Conservation (phyloP, 2,329 filamentous ascomycete species). For the Zymoseptoria passerinii region DNA sequence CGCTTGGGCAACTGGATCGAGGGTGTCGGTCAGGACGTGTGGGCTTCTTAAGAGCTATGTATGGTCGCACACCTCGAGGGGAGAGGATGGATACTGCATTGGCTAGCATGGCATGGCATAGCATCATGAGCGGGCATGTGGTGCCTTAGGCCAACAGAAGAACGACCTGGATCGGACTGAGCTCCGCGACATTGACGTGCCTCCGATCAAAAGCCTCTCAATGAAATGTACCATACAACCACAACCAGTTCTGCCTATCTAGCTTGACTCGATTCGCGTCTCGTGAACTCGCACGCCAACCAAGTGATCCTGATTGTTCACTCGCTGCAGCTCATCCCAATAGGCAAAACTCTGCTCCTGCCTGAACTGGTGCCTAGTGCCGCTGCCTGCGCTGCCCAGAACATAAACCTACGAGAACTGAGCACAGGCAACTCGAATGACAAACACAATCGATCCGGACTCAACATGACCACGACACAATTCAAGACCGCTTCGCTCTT, state of each 20-base stretch:
- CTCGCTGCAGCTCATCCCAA: neutral
- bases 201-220: neutral
- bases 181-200: neutral
- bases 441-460: neutral
- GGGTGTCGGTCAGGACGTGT: slow-evolving; percentile 85
- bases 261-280: no score
- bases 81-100: neutral
- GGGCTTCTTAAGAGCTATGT: slow-evolving; percentile 60
- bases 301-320: no score
- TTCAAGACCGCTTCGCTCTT: slow-evolving; percentile 43
- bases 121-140: neutral
- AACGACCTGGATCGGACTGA: neutral
- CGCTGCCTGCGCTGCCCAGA: neutral
- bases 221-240: neutral
- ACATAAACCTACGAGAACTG: slow-evolving; percentile 1
- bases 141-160: neutral
- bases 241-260: neutral
- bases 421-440: neutral
- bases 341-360: slow-evolving; percentile 1
- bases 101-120: neutral
- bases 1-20: slow-evolving; percentile 97
- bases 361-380: slow-evolving; percentile 12
- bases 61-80: neutral
- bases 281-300: no score
- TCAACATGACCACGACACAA: neutral